Evolutionary conservation across 1,284 basidiomycete species (phyloP).

Genomic region (Ceratobasidium sp.): DNA sequence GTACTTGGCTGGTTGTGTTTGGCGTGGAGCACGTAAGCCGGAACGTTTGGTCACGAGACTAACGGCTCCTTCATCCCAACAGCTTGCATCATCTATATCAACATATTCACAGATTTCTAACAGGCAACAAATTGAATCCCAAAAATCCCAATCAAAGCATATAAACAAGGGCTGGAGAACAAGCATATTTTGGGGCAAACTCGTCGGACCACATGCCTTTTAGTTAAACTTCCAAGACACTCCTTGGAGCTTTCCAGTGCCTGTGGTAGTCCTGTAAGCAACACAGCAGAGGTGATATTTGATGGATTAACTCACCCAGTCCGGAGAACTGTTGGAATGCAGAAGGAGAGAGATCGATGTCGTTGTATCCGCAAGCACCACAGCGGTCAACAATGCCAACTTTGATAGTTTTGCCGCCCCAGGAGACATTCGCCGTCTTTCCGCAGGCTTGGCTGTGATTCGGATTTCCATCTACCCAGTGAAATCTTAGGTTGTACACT

Average conservation of each 20-base stretch:
- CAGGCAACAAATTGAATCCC: too few species aligned
- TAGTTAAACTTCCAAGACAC: constrained; percentile 46
- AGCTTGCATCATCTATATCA: too few species aligned
- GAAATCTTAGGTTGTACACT: not conserved
- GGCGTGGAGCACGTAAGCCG: too few species aligned
- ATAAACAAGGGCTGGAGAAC: not conserved
- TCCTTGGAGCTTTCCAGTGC: constrained; percentile 35
- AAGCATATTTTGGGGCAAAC: not conserved
- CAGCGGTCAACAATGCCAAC: constrained; percentile 46
- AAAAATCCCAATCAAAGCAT: not conserved
- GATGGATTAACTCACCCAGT: constrained; percentile 11
- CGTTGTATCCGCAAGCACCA: constrained; percentile 41
- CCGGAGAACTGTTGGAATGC: constrained; percentile 42
- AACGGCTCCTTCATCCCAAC: too few species aligned
- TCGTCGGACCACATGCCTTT: not conserved
- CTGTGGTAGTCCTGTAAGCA: not conserved
- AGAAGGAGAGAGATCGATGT: constrained; percentile 44
- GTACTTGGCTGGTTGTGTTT: too few species aligned
- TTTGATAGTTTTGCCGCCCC: constrained; percentile 44
- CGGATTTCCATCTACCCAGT: constrained; percentile 35
- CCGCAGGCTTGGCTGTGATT: constrained; percentile 45
- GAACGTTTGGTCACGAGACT: too few species aligned
- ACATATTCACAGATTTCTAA: not conserved
- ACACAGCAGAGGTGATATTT: too few species aligned
- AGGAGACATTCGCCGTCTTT: constrained; percentile 34